Base-by-base conservation (phyloP, 176 grass and related monocot genomes). In the Pontederia crassipes region DNA sequence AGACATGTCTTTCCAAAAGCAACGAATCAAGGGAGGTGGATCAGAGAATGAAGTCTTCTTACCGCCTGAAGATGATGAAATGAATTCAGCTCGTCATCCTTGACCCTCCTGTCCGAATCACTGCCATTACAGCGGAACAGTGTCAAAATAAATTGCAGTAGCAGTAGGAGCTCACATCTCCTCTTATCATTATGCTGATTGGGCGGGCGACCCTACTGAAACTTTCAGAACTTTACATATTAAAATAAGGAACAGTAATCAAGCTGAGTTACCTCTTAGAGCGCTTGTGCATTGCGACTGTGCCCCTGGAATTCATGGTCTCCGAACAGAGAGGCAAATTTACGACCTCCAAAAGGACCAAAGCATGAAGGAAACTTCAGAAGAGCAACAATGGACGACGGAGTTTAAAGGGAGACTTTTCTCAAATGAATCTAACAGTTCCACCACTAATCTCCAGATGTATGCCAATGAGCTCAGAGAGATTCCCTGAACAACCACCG, bases 11-110 rank as follows among this genome's bases (percentile, higher is more conserved):
- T 27, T 45, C 56, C 56, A 58, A 45, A 32, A 53, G 52, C 13
- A 70, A 14, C 16, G 2, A 65, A 72, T 18, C 48, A 15, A 14
- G 40, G 28, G 46, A 51, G 46, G 56, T 49, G 15, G 11, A 0
- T 52, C 59, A 8, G 13, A 48, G 46, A 49, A 17, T 1, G 32
- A 12, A 55, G 45, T 45, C 35, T 5, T 15, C 8, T 69, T 85
- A 80, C 82, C 82, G 68, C 66, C 17, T 29, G 76, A 59, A 71
- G 61, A 50, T 74, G 78, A 61, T 64, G 60, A 56, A 61, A 47
- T 52, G 75, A 76, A 72, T 86, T 65, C 48, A 64, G 48, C 26
- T 67, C 77, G 20, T 79, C 61, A 62, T 70, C 74, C 18, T 67
- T 58, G 57, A 69, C 10, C 3, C 57, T 72, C 58, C 48, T 46